Percentiles rank a stretch among this genome's conserved stretches.
Evolutionary conservation across 495 filamentous ascomycete species (phyloP).

Genomic region (Lasiosphaeria ovina): DNA sequence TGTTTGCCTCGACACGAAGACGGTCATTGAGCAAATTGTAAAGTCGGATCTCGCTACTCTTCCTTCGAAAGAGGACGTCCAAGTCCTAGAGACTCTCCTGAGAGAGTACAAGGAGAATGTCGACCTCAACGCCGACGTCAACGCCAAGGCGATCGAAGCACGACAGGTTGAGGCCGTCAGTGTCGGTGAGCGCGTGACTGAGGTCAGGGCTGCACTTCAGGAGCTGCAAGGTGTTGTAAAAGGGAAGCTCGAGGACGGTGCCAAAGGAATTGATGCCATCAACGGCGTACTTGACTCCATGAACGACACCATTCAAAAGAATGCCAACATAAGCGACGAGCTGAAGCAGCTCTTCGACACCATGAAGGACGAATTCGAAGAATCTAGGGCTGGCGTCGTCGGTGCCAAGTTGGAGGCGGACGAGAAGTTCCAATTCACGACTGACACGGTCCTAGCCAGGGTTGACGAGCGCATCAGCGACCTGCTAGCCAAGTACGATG

Average conservation of each 20-base stretch:
- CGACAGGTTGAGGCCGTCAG: slow-evolving; percentile 56
- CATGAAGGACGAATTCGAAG: slow-evolving; percentile 78
- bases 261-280: slow-evolving; percentile 47
- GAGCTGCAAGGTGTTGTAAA: slow-evolving; percentile 49
- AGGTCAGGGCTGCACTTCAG: slow-evolving; percentile 51
- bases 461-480: slow-evolving; percentile 77
- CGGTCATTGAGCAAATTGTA: slow-evolving; percentile 66
- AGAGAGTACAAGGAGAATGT: slow-evolving; percentile 68
- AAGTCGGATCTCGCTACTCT: slow-evolving; percentile 64
- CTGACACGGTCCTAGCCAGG: slow-evolving; percentile 71
- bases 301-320: slow-evolving; percentile 56
- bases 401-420: slow-evolving; percentile 70
- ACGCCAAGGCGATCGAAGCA: slow-evolving; percentile 76
- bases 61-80: slow-evolving; percentile 60
- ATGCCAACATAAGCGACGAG: slow-evolving; percentile 54
- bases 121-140: slow-evolving; percentile 65
- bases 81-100: slow-evolving; percentile 55
- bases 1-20: slow-evolving; percentile 76
- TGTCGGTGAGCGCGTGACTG: slow-evolving; percentile 48
- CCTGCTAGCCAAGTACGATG: slow-evolving; percentile 78
- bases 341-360: slow-evolving; percentile 78
- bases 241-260: slow-evolving; percentile 51
- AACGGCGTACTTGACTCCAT: slow-evolving; percentile 62
- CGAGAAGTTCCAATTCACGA: slow-evolving; percentile 66
- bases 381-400: slow-evolving; percentile 65